These are phyloP conservation scores for Leccinum fuscescens DNA, from an alignment of 1,284 basidiomycete species.

Conservation along the genomic window DNA sequence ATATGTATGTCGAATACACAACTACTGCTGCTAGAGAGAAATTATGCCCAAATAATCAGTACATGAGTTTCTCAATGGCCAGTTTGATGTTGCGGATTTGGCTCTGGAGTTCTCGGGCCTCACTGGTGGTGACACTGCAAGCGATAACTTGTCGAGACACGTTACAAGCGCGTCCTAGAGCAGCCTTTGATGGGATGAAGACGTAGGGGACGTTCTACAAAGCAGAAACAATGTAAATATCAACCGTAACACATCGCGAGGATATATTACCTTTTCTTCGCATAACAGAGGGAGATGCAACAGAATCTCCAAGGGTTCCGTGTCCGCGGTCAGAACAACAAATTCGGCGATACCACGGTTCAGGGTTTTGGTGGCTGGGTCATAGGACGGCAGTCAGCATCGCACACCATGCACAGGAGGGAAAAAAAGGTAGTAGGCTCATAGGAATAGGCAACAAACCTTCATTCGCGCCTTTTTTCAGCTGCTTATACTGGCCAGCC, in stretches of 20 bases:
- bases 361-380: conserved; percentile 89
- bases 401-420: neutral
- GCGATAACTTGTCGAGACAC: conserved; percentile 96
- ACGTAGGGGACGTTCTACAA: conserved; percentile 91
- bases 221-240: neutral
- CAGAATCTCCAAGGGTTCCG: conserved; percentile 97
- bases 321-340: conserved; percentile 96
- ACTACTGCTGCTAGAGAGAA: conserved; percentile 6
- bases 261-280: conserved; percentile 84
- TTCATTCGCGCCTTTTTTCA: conserved; percentile 99
- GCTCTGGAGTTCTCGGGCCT: conserved; percentile 87
- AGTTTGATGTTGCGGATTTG: conserved; percentile 91
- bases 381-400: conserved; percentile 8
- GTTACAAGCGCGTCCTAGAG: conserved; percentile 94
- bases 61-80: conserved; percentile 74
- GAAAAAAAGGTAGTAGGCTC: neutral
- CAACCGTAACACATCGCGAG: neutral
- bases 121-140: conserved; percentile 93
- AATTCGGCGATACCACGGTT: conserved; percentile 99
- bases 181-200: conserved; percentile 93
- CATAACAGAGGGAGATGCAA: conserved; percentile 96
- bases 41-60: conserved; percentile 15
- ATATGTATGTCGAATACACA: conserved; percentile 15
- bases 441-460: conserved; percentile 43
- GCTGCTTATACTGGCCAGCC: conserved; percentile 90